A percentile compares a stretch with the other conserved stretches of the same genome.
phyloP scores from a whole-genome alignment of 257 asterid genomes.

The Paulownia fortunei region DNA sequence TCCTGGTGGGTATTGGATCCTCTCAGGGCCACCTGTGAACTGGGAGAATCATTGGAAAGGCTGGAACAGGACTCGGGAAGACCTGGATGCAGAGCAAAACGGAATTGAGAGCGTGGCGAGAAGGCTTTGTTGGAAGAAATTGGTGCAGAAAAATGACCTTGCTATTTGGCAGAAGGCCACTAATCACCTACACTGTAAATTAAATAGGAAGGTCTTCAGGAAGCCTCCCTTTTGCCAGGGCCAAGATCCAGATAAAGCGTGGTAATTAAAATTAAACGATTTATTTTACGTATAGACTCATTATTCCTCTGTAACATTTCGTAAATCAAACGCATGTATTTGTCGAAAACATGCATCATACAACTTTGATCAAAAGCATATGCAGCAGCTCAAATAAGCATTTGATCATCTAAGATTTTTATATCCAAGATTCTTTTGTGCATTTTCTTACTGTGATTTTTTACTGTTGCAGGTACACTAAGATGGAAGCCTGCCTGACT shows the following conservation, averaged over 20 bases:
- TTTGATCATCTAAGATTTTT: neutral
- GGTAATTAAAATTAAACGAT: constrained; percentile 44
- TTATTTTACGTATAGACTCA: no score
- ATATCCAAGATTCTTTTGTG: neutral
- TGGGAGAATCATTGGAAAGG: constrained; percentile 86
- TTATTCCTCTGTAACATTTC: no score
- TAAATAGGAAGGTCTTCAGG: constrained; percentile 61
- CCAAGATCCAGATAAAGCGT: constrained; percentile 76
- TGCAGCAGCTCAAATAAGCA: no score
- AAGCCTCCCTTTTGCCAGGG: constrained; percentile 74
- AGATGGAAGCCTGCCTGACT: constrained; percentile 82
- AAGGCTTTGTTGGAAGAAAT: constrained; percentile 91
- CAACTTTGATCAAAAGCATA: no score
- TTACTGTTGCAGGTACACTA: constrained; percentile 66
- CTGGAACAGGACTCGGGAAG: constrained; percentile 70
- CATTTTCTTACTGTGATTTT: neutral
- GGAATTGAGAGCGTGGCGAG: constrained; percentile 71
- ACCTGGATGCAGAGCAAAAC: constrained; percentile 67
- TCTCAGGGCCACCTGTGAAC: constrained; percentile 94
- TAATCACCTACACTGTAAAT: constrained; percentile 76
- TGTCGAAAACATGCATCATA: no score
- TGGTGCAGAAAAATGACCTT: constrained; percentile 71
- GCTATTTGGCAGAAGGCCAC: constrained; percentile 88
- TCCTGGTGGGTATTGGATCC: constrained; percentile 96
- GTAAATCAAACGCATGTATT: no score